A percentile compares a stretch with the other conserved stretches of the same genome.
These are phyloP conservation scores for Bryoerythrophyllum caledonicum DNA, from an alignment of 225 moss, liverwort and hornwort genomes.

Conservation along the genomic window DNA sequence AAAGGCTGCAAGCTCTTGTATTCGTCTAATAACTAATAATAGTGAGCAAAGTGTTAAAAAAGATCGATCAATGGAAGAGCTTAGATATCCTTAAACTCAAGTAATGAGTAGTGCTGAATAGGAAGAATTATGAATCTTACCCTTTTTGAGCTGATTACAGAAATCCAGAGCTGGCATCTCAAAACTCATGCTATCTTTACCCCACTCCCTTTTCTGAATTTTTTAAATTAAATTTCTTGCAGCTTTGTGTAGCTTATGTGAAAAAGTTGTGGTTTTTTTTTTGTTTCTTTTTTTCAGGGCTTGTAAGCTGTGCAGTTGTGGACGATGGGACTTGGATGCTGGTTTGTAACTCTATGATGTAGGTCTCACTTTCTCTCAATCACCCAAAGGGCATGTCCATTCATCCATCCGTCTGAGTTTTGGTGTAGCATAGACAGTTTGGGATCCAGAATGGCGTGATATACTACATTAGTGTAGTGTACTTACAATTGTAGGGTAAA, in stretches of 20 bases:
- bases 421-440: slow-evolving; percentile 49
- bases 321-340: slow-evolving; percentile 25
- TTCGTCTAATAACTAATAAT: no score
- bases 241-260: neutral
- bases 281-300: slow-evolving; percentile 23
- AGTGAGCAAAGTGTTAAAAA: no score
- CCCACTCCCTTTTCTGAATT: no score
- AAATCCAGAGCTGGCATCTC: no score
- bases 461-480: slow-evolving; percentile 20
- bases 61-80: no score
- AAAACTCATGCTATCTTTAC: no score
- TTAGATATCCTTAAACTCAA: no score
- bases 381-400: slow-evolving; percentile 30
- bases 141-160: no score
- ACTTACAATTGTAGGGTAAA: slow-evolving; percentile 39
- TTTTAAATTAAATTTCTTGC: no score
- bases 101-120: no score
- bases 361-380: slow-evolving; percentile 7
- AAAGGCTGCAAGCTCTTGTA: no score
- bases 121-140: no score
- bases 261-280: neutral
- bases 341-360: slow-evolving; percentile 45
- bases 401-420: slow-evolving; percentile 27
- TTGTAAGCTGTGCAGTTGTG: slow-evolving; percentile 30
- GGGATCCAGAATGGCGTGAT: slow-evolving; percentile 32